phyloP scores from a whole-genome alignment of 192 early-diverging fungal genomes.

The Coemansia sp. region DNA sequence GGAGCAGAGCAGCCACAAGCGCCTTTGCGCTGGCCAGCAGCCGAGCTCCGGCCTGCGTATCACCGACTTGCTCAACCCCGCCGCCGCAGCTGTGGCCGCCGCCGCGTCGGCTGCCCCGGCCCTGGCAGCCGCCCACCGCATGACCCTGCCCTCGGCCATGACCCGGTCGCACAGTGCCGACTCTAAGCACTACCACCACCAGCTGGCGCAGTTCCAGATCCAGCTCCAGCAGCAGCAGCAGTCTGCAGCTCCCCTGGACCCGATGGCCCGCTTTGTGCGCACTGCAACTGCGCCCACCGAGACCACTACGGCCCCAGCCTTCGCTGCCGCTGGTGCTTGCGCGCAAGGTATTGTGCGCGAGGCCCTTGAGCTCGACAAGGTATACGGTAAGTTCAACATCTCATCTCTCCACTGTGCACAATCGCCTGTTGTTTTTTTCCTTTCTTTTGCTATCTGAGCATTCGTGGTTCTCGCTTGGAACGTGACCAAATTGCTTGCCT shows the following conservation, averaged over 20 bases:
- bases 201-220: conserved; percentile 38
- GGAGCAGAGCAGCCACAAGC: conserved; percentile 9
- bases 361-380: conserved; percentile 55
- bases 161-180: conserved; percentile 44
- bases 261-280: conserved; percentile 28
- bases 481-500: neutral
- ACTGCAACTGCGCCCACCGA: conserved; percentile 45
- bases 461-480: neutral
- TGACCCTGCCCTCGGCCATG: conserved; percentile 46
- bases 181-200: conserved; percentile 44
- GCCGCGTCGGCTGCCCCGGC: conserved; percentile 21
- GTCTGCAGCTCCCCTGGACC: conserved; percentile 18
- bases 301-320: neutral
- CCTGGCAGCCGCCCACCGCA: conserved; percentile 36
- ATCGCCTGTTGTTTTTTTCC: neutral
- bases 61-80: conserved; percentile 56
- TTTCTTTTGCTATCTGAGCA: neutral
- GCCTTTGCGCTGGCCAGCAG: conserved; percentile 7
- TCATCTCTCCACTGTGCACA: neutral
- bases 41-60: conserved; percentile 42
- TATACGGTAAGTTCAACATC: conserved; percentile 51
- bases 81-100: conserved; percentile 16
- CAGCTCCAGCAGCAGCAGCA: conserved; percentile 37
- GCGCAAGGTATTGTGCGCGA: conserved; percentile 51
- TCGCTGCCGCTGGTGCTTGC: conserved; percentile 18